Evolutionary conservation across 805 yeast species (phyloP), one percentile per base, ranked within the genome.

Genomic region (Kodamaea kakaduensis): DNA sequence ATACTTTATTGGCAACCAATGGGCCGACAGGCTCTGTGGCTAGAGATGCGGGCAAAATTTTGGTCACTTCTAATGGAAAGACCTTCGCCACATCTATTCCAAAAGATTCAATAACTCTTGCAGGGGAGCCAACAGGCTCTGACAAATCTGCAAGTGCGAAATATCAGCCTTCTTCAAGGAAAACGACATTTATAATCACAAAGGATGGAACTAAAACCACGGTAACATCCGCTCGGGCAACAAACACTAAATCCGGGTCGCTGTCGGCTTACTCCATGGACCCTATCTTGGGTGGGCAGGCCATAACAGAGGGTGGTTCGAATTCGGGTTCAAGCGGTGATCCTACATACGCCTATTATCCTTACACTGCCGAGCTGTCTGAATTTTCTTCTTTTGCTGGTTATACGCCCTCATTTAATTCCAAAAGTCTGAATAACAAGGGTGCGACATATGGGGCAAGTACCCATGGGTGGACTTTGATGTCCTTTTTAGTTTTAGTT

Each of bases 21-120:
- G 43, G 41, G 3, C 39, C 43, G 4, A 34, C 40, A 13, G 39
- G 39, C 7, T 17, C 39, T 3, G 28, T n/a, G 4, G 39, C 39
- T 2, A 13, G 17, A 3, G 25, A 28, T 6, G 37, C 33, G 5
- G 41, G 37, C n/a, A 29, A 37, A 17, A 19, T 32, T 13, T 13
- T 22, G 19, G 19, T 5, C 4, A 31, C 25, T 9, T 20, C 26
- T 14, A 14, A 14, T 15, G 26, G 20, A 6, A 21, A 19, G 9
- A 31, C 34, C 9, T 20, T 22, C 19, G 10, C 26, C 9, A 20
- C 13, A 6, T n/a, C 32, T 6, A 29, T 20, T 17, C 24, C 32
- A 12, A 9, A 23, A 4, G 32, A 29, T 3, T 13, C 25, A 4
- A 18, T 22, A 5, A 20, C 26, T 8, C 14, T 10, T 20, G 25